Evolutionary conservation across 2,329 filamentous ascomycete species (phyloP), one percentile per base, ranked within the genome.

Genomic region (Colletotrichum camelliae): DNA sequence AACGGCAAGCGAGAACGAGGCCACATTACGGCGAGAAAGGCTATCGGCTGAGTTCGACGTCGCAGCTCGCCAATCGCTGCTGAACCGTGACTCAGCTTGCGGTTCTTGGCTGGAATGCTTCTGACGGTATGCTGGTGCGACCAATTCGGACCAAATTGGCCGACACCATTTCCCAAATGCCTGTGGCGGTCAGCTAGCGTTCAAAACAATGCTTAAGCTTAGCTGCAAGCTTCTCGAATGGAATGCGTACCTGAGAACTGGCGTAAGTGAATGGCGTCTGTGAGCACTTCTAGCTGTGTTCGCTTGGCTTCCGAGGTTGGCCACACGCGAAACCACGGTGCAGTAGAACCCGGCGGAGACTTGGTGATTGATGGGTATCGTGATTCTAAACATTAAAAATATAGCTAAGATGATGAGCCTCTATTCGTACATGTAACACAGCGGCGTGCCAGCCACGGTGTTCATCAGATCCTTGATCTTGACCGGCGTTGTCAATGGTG

Each of bases 401-500:
- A 27, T 35, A 16, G 12, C 57, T 27, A 43, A 7, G 1, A 29
- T 33, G n/a, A 13, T 12, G 7, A 10, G n/a, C 16, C 0, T 73
- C 57, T 73, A 65, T 67, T 62, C 15, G 16, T 89, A 88, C 31
- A 88, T 82, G 76, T 88, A 88, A 71, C 87, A 89, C 66, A 88
- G 84, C 6, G 85, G 85, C 7, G 79, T 76, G 0, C 83, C 85
- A 15, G 81, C 84, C n/a, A 85, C 80, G 0, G 86, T 88, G 70
- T 83, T 85, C 77, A 87, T 83, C 48, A 86, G 77, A 65, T 85
- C 77, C 64, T 80, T 77, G 69, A 85, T 85, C 37, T 80, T 80
- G 10, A 85, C 78, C 6, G 80, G 72, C 70, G 84, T 82, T 10
- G 84, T 82, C 16, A 88, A 76, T 1, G 78, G 79, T 1, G 81